These are phyloP conservation scores for Jimgerdemannia flammicorona DNA, from an alignment of 192 early-diverging fungal genomes.

Conservation along the genomic window DNA sequence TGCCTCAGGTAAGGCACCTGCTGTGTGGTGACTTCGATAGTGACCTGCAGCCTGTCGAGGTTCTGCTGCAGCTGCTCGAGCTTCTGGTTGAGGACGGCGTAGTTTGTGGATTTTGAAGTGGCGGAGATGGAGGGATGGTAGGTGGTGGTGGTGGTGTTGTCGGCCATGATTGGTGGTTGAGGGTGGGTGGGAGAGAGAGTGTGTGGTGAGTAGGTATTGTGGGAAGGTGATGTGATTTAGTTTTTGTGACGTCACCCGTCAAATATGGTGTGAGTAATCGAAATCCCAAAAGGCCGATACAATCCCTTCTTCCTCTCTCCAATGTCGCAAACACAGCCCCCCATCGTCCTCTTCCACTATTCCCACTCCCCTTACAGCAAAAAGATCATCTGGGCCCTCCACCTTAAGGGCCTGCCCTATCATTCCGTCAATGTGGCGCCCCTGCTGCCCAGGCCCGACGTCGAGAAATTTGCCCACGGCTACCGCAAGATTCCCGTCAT, in stretches of 20 bases:
- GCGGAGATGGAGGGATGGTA: neutral
- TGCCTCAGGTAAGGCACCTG: neutral
- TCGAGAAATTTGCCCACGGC: slow-evolving; percentile 34
- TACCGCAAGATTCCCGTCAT: slow-evolving; percentile 45
- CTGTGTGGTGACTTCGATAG: neutral
- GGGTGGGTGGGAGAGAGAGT: too few species aligned
- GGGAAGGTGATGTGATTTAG: too few species aligned
- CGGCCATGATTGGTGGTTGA: neutral
- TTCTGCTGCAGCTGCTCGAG: neutral
- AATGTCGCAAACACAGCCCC: neutral
- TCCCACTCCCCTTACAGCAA: neutral
- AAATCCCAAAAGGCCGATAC: too few species aligned
- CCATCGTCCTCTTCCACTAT: neutral
- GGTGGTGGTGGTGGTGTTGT: neutral
- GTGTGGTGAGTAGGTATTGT: too few species aligned
- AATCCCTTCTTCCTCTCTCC: neutral
- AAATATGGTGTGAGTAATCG: too few species aligned
- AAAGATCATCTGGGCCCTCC: neutral
- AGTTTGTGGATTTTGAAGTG: neutral
- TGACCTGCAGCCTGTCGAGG: neutral
- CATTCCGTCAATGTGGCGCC: neutral
- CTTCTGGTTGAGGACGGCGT: neutral
- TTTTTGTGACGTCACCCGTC: too few species aligned
- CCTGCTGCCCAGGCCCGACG: neutral
- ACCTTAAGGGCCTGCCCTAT: neutral